Evolutionary conservation across 2,329 filamentous ascomycete genomes (phyloP).

Genomic region (Tolypocladium amazonense): DNA sequence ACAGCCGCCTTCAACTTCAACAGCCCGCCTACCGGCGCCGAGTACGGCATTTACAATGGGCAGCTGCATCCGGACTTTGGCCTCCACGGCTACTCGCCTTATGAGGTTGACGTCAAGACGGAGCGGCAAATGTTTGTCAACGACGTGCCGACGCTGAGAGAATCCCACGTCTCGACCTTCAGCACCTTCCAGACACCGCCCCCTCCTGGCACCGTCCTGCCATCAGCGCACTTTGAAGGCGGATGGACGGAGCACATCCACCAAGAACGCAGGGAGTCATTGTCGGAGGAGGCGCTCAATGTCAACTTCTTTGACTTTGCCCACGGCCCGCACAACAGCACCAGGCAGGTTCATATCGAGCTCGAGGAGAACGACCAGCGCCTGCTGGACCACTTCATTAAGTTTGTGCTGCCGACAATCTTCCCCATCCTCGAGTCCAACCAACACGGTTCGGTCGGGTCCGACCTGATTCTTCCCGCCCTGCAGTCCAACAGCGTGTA

Average conservation of each 20-base stretch:
- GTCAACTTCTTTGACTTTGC: conserved; percentile 78
- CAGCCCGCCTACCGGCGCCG: conserved; percentile 41
- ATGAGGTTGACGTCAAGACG: conserved; percentile 93
- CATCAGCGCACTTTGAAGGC: conserved; percentile 48
- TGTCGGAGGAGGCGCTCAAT: conserved; percentile 55
- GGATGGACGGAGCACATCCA: conserved; percentile 44
- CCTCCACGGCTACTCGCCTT: conserved; percentile 57
- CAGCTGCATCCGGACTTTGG: conserved; percentile 53
- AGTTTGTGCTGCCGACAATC: conserved; percentile 75
- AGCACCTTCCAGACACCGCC: conserved; percentile 81
- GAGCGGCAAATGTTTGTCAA: conserved; percentile 91
- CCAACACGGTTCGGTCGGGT: conserved; percentile 70
- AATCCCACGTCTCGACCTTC: conserved; percentile 86
- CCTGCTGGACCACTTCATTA: conserved; percentile 82
- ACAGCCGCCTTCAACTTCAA: conserved; percentile 65
- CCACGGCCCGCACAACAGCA: conserved; percentile 51
- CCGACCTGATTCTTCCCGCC: conserved; percentile 76
- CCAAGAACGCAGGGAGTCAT: conserved; percentile 47
- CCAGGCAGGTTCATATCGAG: conserved; percentile 63
- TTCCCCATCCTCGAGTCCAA: conserved; percentile 90
- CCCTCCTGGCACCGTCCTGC: conserved; percentile 55
- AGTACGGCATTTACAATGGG: conserved; percentile 51
- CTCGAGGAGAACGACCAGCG: conserved; percentile 82
- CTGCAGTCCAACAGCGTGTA: conserved; percentile 89
- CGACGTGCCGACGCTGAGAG: conserved; percentile 72